phyloP scores from a whole-genome alignment of 106 monocot genomes.

The Apostasia shenzhenica region DNA sequence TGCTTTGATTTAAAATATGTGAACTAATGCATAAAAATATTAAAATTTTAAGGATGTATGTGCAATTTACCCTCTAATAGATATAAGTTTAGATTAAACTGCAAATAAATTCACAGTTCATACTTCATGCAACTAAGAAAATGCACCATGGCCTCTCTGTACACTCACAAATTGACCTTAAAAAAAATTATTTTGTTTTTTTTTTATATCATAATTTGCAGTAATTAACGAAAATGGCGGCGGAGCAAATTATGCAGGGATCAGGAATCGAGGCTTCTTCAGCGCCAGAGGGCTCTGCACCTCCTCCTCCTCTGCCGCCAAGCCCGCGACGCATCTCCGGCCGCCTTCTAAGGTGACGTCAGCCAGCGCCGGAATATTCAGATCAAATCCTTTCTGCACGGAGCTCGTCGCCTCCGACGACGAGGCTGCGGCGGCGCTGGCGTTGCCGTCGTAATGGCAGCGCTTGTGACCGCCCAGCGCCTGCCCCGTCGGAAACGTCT shows the following conservation, averaged over 20 bases:
- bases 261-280: slow-evolving; percentile 42
- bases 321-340: slow-evolving; percentile 3
- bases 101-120: too few species aligned
- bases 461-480: slow-evolving; percentile 73
- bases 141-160: too few species aligned
- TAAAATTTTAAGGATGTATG: too few species aligned
- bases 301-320: slow-evolving; percentile 44
- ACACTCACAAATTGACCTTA: too few species aligned
- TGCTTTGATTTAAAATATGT: too few species aligned
- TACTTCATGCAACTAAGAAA: too few species aligned
- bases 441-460: slow-evolving; percentile 34
- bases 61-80: too few species aligned
- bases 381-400: slow-evolving; percentile 18
- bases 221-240: too few species aligned
- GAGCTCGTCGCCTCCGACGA: background rate
- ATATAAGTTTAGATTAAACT: too few species aligned
- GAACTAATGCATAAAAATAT: too few species aligned
- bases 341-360: slow-evolving; percentile 9
- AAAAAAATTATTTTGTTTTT: background rate
- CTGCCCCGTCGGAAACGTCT: slow-evolving; percentile 46
- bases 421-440: slow-evolving; percentile 1
- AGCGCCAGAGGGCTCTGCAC: slow-evolving; percentile 48
- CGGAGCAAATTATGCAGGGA: slow-evolving; percentile 8
- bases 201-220: too few species aligned
- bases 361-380: slow-evolving; percentile 29